Conservation (phyloP, 768 basidiomycete species). For the Lentinula edodes region DNA sequence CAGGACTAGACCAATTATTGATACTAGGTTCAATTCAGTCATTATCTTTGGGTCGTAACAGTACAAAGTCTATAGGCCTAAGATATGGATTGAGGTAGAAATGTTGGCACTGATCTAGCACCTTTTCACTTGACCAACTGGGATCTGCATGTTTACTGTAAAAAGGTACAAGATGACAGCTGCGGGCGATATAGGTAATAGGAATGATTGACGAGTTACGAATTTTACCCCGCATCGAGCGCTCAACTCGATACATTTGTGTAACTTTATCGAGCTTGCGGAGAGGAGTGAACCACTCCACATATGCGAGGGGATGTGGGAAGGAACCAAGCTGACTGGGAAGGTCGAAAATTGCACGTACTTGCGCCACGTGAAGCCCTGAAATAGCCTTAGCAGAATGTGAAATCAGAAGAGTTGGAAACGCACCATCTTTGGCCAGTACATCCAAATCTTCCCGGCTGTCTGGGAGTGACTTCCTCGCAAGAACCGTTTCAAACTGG, state of each 20-base stretch:
- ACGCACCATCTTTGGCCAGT: background rate
- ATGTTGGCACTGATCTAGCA: background rate
- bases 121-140: background rate
- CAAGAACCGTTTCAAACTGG: background rate
- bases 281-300: conserved; percentile 19
- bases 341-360: conserved; percentile 12
- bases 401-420: too few species aligned
- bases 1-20: too few species aligned
- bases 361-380: conserved; percentile 9
- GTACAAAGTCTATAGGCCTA: background rate
- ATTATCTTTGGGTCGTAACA: background rate
- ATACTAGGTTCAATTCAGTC: too few species aligned
- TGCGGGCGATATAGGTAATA: background rate
- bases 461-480: background rate
- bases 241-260: background rate
- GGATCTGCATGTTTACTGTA: background rate
- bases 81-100: background rate
- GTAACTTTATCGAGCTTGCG: background rate
- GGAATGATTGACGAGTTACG: background rate
- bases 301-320: conserved; percentile 15
- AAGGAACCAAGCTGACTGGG: conserved; percentile 2
- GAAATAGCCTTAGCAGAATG: background rate
- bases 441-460: background rate
- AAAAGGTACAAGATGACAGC: background rate
- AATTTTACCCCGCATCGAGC: background rate